Evolutionary conservation across 2,329 filamentous ascomycete species (phyloP).

Genomic region (Trichoderma gracile): DNA sequence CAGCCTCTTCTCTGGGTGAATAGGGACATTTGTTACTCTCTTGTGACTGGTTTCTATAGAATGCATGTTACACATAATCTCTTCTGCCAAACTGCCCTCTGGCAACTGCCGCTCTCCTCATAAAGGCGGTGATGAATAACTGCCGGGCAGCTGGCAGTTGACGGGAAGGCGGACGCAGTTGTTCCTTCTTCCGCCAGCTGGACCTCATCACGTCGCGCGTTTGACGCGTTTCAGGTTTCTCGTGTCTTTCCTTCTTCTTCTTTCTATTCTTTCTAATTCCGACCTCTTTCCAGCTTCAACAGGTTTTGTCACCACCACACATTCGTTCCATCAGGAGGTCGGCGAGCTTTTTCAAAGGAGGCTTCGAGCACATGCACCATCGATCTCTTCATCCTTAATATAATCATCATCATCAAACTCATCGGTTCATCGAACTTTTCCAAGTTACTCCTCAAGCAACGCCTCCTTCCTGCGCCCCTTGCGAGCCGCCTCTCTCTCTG

Average conservation of each 20-base stretch:
- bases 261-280: background rate
- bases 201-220: background rate
- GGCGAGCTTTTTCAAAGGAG: background rate
- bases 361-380: background rate
- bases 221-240: constrained; percentile 13
- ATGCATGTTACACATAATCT: too few relatives aligned
- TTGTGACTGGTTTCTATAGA: too few relatives aligned
- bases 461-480: background rate
- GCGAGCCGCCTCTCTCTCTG: background rate
- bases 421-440: background rate
- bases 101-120: background rate
- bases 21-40: too few relatives aligned
- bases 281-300: background rate
- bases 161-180: background rate
- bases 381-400: background rate
- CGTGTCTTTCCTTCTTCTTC: background rate
- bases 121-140: constrained; percentile 5
- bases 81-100: background rate
- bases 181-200: constrained; percentile 7
- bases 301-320: background rate
- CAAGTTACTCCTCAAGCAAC: background rate
- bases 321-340: background rate
- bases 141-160: background rate
- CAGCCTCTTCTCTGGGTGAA: too few relatives aligned
- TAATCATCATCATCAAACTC: background rate